phyloP scores from a whole-genome alignment of 306 rosid species.

The Luffa acutangula region DNA sequence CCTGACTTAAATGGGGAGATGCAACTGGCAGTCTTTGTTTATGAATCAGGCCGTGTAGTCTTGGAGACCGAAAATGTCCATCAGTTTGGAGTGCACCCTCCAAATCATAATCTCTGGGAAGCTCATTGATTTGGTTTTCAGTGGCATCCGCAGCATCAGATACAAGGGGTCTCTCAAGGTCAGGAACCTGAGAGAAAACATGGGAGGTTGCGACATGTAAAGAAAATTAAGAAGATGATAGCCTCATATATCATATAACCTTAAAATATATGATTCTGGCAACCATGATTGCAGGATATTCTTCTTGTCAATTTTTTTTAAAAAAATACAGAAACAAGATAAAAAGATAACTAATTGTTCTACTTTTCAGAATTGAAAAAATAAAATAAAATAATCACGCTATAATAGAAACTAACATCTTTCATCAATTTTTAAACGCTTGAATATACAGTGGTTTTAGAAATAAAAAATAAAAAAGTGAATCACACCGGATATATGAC shows the following conservation, averaged over 20 bases:
- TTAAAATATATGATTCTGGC: background rate
- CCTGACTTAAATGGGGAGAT: slow-evolving; percentile 33
- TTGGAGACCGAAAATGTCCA: slow-evolving; percentile 48
- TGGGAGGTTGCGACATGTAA: background rate
- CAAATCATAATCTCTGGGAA: slow-evolving; percentile 64
- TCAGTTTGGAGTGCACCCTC: slow-evolving; percentile 76
- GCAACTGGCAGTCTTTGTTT: slow-evolving; percentile 50
- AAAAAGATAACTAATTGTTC: background rate
- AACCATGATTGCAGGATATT: background rate
- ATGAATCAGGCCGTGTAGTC: slow-evolving; percentile 44
- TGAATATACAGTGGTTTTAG: background rate
- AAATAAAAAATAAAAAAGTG: no score
- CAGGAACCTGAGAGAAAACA: slow-evolving; percentile 29
- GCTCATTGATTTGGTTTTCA: slow-evolving; percentile 30
- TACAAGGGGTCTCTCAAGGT: slow-evolving; percentile 80
- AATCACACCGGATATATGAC: background rate
- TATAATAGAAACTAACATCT: background rate
- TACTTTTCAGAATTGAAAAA: background rate
- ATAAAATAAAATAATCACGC: background rate
- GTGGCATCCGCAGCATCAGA: slow-evolving; percentile 25
- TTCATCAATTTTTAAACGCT: background rate
- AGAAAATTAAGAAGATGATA: background rate
- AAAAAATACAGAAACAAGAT: background rate
- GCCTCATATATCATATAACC: background rate
- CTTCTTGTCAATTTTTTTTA: background rate